A percentile compares a stretch with the other conserved stretches of the same genome.
Conservation (phyloP, 2,329 filamentous ascomycete genomes). For the Trichoderma citrinoviride region DNA sequence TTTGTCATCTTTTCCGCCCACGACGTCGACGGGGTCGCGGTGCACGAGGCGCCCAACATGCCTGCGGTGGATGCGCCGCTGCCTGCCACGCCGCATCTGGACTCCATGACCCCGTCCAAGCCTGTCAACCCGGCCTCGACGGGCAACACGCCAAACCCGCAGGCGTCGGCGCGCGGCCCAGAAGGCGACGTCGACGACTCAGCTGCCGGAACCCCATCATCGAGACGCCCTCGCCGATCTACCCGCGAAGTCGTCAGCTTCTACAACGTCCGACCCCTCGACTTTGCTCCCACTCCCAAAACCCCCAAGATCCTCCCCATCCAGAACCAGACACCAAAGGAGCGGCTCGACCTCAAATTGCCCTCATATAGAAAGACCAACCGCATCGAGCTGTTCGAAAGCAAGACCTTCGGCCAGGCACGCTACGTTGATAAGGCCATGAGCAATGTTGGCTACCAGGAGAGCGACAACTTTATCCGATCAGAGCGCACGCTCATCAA, state of each 20-base stretch:
- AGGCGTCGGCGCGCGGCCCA: slow-evolving; percentile 26
- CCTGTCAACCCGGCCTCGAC: slow-evolving; percentile 44
- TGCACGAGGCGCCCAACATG: slow-evolving; percentile 39
- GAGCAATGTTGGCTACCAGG: slow-evolving; percentile 94
- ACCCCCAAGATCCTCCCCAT: slow-evolving; percentile 69
- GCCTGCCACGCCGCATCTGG: slow-evolving; percentile 36
- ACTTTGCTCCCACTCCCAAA: slow-evolving; percentile 47
- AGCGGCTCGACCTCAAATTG: slow-evolving; percentile 73
- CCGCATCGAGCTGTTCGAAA: slow-evolving; percentile 77
- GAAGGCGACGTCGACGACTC: slow-evolving; percentile 36
- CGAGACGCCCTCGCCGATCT: slow-evolving; percentile 43
- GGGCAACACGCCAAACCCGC: slow-evolving; percentile 44
- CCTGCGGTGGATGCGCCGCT: slow-evolving; percentile 32
- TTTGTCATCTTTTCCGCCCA: slow-evolving; percentile 78
- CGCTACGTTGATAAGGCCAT: slow-evolving; percentile 95
- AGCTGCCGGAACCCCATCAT: slow-evolving; percentile 36
- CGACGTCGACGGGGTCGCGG: slow-evolving; percentile 74
- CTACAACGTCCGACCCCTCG: slow-evolving; percentile 50
- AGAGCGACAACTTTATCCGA: slow-evolving; percentile 83
- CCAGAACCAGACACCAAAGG: slow-evolving; percentile 75
- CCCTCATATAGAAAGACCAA: slow-evolving; percentile 75
- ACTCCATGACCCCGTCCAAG: slow-evolving; percentile 46
- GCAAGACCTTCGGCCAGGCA: slow-evolving; percentile 78
- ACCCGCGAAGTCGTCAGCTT: slow-evolving; percentile 52
- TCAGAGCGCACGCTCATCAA: slow-evolving; percentile 71